Evolutionary conservation across 768 basidiomycete genomes (phyloP), one percentile per base, ranked within the genome.

Genomic region (Suillus tomentosus): DNA sequence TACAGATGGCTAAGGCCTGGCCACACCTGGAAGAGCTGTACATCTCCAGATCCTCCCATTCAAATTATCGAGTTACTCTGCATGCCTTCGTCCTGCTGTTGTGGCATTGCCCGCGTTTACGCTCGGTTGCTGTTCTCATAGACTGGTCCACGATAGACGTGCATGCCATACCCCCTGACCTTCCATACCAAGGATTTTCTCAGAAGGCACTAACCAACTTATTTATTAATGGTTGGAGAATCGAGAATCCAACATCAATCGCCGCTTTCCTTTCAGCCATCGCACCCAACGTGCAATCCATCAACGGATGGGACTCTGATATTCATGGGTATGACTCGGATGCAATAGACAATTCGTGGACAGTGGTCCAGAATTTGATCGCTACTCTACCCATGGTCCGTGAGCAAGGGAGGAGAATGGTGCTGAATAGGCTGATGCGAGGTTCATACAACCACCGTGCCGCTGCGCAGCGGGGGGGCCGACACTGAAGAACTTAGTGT

Each of bases 261-360:
- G 73, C 73, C 0, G 61, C 73, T 6, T 74, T 73, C 31, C 7
- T 74, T 27, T 76, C 73, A 17, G 68, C 70, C 0, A 65, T 74
- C 31, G 75, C 73, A 0, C 73, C 73, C 3, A 74, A 75, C 1
- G 1, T 76, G 0, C 22, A 9, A 74, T n/a, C 7, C 7, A 43
- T 43, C 17, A 8, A 3, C 17, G 42, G 42, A 19, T 19, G 17
- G 42, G 17, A 43, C 42, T 3, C 17, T 8, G 40, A 42, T 42
- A 15, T 15, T 15, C 40, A 42, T 15, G 40, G 15, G 40, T 15
- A 42, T 42, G 40, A 42, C 36, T 37, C 36, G 6, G 40, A 42
- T 17, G 73, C 73, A 69, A 63, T 51, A 42, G 14, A 17, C 40
- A 6, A 42, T 42, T 15, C 42, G 42, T 43, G 42, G 42, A 19